Percentiles rank a stretch among this genome's conserved stretches.
phyloP scores from a whole-genome alignment of 1,284 basidiomycete genomes.

The Rhizoctonia solani region DNA sequence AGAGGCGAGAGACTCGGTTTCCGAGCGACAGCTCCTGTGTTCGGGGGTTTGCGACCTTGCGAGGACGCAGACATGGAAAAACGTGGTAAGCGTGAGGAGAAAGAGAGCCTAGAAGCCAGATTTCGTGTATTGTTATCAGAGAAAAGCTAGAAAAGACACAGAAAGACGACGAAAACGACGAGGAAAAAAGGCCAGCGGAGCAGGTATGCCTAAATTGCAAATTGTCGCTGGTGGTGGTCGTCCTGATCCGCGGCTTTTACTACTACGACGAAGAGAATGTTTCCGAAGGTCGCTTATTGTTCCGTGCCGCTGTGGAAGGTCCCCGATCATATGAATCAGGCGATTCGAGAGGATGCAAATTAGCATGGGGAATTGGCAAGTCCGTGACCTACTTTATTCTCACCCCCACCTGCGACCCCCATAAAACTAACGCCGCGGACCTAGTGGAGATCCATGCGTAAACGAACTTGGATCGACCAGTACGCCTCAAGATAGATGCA shows the following conservation, averaged over 20 bases:
- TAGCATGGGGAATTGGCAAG: conserved; percentile 32
- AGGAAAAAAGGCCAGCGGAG: too few relatives aligned
- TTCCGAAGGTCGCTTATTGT: conserved; percentile 23
- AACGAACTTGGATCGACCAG: conserved; percentile 48
- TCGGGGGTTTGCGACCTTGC: too few relatives aligned
- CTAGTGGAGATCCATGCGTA: conserved; percentile 34
- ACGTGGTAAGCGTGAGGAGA: too few relatives aligned
- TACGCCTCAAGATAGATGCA: conserved; percentile 48
- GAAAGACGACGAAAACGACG: too few relatives aligned
- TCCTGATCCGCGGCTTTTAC: conserved; percentile 49
- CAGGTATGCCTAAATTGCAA: too few relatives aligned
- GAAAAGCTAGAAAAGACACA: too few relatives aligned
- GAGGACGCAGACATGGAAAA: too few relatives aligned
- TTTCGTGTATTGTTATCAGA: too few relatives aligned
- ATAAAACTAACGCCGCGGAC: conserved; percentile 4
- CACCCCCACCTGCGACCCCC: not conserved
- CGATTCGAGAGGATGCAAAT: conserved; percentile 3
- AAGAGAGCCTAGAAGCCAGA: too few relatives aligned
- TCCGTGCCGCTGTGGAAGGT: conserved; percentile 14
- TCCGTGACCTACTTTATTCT: not conserved
- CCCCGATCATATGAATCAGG: conserved; percentile 4
- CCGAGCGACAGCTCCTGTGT: too few relatives aligned
- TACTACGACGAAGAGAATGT: conserved; percentile 41
- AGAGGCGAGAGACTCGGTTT: too few relatives aligned
- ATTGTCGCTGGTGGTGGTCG: too few relatives aligned